These are phyloP conservation scores for Cutaneotrichosporon sp. DNA, from an alignment of 1,284 basidiomycete species.

Conservation along the genomic window DNA sequence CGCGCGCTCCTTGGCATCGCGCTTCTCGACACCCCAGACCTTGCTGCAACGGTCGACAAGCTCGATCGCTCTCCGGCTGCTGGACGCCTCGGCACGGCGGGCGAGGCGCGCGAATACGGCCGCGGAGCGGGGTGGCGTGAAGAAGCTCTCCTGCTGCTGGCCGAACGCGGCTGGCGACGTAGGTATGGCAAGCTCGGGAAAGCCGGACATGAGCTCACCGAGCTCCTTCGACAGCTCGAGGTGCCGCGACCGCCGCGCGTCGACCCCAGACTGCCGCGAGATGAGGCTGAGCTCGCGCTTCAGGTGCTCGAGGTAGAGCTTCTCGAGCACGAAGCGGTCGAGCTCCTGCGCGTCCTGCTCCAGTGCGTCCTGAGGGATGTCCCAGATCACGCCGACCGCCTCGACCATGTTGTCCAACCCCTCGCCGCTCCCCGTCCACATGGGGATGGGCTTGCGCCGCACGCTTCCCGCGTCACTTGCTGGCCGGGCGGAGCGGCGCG, in stretches of 20 bases:
- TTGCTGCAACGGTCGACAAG: slow-evolving; percentile 47
- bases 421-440: slow-evolving; percentile 23
- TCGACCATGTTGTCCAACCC: slow-evolving; percentile 30
- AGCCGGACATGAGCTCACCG: slow-evolving; percentile 26
- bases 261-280: slow-evolving; percentile 21
- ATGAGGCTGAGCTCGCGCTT: slow-evolving; percentile 32
- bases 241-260: slow-evolving; percentile 30
- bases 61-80: slow-evolving; percentile 31
- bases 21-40: slow-evolving; percentile 45
- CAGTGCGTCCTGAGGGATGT: slow-evolving; percentile 31
- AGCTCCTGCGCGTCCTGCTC: slow-evolving; percentile 41
- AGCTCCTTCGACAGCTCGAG: slow-evolving; percentile 28
- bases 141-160: slow-evolving; percentile 24
- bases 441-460: slow-evolving; percentile 37
- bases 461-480: slow-evolving; percentile 4
- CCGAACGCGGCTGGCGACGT: slow-evolving; percentile 11
- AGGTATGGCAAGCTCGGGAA: slow-evolving; percentile 38
- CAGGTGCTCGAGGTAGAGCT: slow-evolving; percentile 48
- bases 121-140: slow-evolving; percentile 35
- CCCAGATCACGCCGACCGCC: slow-evolving; percentile 45
- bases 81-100: slow-evolving; percentile 26
- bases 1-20: slow-evolving; percentile 41
- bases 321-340: slow-evolving; percentile 35
- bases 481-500: neutral
- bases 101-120: slow-evolving; percentile 39